Conservation (phyloP, 2,329 filamentous ascomycete species). For the Aspergillus pseudonomiae region DNA sequence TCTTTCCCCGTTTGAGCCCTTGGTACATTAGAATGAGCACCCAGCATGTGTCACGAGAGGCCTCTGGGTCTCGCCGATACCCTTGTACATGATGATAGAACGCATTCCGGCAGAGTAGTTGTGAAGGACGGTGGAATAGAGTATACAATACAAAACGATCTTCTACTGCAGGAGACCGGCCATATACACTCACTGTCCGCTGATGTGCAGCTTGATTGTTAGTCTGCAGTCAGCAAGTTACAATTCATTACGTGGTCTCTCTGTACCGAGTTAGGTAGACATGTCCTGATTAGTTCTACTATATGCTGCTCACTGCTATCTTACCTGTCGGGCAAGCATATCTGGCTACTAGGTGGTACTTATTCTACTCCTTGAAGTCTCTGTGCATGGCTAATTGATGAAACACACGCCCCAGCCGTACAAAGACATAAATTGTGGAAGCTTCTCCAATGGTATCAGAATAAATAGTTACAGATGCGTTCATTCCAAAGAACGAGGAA, state of each 20-base stretch:
- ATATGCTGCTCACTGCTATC: neutral
- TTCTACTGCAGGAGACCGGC: neutral
- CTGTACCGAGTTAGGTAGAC: neutral
- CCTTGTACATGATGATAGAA: slow-evolving; percentile 21
- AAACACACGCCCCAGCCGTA: neutral
- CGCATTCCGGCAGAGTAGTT: slow-evolving; percentile 9
- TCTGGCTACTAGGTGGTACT: neutral
- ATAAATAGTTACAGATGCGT: slow-evolving; percentile 4
- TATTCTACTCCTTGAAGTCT: neutral
- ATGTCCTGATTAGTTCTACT: neutral
- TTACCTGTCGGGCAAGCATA: neutral
- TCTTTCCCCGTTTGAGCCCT: slow-evolving; percentile 5
- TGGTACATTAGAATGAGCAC: slow-evolving; percentile 13
- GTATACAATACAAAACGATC: slow-evolving; percentile 5
- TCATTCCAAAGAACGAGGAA: neutral
- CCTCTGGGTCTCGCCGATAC: slow-evolving; percentile 21
- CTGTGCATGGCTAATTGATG: neutral
- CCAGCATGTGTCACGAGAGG: slow-evolving; percentile 8
- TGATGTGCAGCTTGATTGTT: neutral
- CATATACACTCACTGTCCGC: neutral
- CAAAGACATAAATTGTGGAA: neutral
- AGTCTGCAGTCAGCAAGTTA: neutral
- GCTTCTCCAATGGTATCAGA: slow-evolving; percentile 10
- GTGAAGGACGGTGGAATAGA: slow-evolving; percentile 1
- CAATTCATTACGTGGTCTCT: neutral